A percentile compares a stretch with the other conserved stretches of the same genome.
These are phyloP conservation scores for Boletus rex-veris DNA, from an alignment of 768 basidiomycete genomes.

Conservation along the genomic window DNA sequence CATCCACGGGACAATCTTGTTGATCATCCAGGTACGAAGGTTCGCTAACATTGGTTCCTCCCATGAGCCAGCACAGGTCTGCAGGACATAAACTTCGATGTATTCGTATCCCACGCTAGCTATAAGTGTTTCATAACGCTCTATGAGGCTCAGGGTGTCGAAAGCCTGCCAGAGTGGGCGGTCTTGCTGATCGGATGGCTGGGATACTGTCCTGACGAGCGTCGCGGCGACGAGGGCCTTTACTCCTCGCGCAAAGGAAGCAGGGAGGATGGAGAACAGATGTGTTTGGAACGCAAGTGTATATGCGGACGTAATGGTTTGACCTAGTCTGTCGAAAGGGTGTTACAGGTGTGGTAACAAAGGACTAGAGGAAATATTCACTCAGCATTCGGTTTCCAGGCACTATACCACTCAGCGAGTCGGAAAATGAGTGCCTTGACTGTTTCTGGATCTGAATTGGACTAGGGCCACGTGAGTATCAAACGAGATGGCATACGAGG, in stretches of 20 bases:
- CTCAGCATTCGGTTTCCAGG: slow-evolving; percentile 72
- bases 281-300: slow-evolving; percentile 70
- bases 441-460: slow-evolving; percentile 42
- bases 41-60: slow-evolving; percentile 56
- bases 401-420: slow-evolving; percentile 67
- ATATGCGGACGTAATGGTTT: slow-evolving; percentile 57
- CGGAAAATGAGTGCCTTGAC: slow-evolving; percentile 55
- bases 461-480: slow-evolving; percentile 31
- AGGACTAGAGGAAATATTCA: slow-evolving; percentile 31
- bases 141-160: slow-evolving; percentile 69
- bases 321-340: slow-evolving; percentile 48
- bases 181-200: slow-evolving; percentile 31
- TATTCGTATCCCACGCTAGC: slow-evolving; percentile 82
- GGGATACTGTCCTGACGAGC: slow-evolving; percentile 32
- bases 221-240: slow-evolving; percentile 62
- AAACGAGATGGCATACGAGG: background rate
- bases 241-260: slow-evolving; percentile 64
- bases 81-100: slow-evolving; percentile 71
- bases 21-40: slow-evolving; percentile 73
- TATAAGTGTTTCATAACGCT: slow-evolving; percentile 81
- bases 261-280: slow-evolving; percentile 67
- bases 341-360: background rate
- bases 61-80: slow-evolving; percentile 69
- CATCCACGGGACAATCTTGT: slow-evolving; percentile 84
- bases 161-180: slow-evolving; percentile 54